These are phyloP conservation scores for Lichtheimia ramosa DNA, from an alignment of 371 early-diverging fungal genomes.

Conservation along the genomic window DNA sequence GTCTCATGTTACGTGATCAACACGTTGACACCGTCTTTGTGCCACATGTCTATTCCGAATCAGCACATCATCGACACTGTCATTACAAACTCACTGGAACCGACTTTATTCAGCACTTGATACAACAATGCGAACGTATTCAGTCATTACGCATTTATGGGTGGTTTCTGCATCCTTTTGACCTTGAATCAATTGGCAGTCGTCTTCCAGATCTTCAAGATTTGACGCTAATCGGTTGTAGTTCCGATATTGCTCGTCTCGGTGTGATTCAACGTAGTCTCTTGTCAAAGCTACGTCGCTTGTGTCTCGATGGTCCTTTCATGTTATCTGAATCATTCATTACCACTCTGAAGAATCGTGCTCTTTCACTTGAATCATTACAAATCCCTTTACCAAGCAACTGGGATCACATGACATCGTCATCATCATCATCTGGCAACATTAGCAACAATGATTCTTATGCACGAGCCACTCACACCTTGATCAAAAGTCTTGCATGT, in stretches of 20 bases:
- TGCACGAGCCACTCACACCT: no score
- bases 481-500: no score
- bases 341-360: conserved; percentile 12
- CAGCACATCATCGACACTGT: conserved; percentile 9
- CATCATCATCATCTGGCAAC: conserved; percentile 11
- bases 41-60: conserved; percentile 18
- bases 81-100: conserved; percentile 17
- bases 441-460: no score
- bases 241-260: not conserved
- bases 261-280: conserved; percentile 17
- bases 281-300: conserved; percentile 13
- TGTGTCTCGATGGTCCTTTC: conserved; percentile 32
- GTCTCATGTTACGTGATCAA: conserved; percentile 21
- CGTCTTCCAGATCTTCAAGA: conserved; percentile 8
- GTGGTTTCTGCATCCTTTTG: conserved; percentile 21
- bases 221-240: conserved; percentile 28
- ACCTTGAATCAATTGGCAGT: conserved; percentile 22
- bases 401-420: conserved; percentile 8
- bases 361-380: conserved; percentile 8
- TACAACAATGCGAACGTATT: conserved; percentile 32
- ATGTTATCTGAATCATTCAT: conserved; percentile 13
- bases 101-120: conserved; percentile 16
- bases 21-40: conserved; percentile 15
- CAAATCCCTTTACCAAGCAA: conserved; percentile 22
- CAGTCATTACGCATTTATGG: conserved; percentile 37